Conservation (phyloP, 202 grass and related monocot genomes). For the Carex arenaria region DNA sequence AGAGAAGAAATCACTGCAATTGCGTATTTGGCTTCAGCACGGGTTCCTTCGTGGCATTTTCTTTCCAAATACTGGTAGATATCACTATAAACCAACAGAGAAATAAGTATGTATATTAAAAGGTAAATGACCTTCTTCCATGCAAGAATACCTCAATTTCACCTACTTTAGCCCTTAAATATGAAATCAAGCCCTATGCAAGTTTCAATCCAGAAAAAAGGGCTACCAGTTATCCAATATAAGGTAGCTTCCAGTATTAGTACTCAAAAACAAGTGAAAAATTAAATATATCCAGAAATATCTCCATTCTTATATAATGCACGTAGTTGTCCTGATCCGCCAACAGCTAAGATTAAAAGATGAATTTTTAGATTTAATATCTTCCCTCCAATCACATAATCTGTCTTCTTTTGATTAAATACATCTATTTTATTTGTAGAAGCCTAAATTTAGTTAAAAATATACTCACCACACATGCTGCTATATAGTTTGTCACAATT, state of each 20-base stretch:
- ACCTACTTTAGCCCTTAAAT: slow-evolving; percentile 2
- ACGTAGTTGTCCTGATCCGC: no score
- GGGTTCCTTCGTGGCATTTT: slow-evolving; percentile 87
- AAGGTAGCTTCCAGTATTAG: slow-evolving; percentile 21
- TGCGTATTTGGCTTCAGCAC: slow-evolving; percentile 78
- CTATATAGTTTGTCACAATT: no score
- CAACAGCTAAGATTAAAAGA: no score
- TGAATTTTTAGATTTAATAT: no score
- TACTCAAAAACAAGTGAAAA: slow-evolving; percentile 19
- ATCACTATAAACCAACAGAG: slow-evolving; percentile 33
- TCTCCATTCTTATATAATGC: no score
- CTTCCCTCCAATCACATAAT: no score
- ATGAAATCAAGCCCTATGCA: not conserved
- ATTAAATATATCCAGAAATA: not conserved
- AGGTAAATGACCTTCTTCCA: not conserved
- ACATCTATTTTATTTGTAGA: no score
- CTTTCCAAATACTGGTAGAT: slow-evolving; percentile 74
- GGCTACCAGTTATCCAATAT: not conserved
- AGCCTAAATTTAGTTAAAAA: no score
- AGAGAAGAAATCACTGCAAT: slow-evolving; percentile 62
- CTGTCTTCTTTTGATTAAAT: no score
- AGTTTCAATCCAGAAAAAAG: not conserved
- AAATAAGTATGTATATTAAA: not conserved
- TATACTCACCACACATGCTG: no score
- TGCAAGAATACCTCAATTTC: not conserved